Conservation (phyloP, 2,329 filamentous ascomycete species). For the Raffaelea ambrosiae region DNA sequence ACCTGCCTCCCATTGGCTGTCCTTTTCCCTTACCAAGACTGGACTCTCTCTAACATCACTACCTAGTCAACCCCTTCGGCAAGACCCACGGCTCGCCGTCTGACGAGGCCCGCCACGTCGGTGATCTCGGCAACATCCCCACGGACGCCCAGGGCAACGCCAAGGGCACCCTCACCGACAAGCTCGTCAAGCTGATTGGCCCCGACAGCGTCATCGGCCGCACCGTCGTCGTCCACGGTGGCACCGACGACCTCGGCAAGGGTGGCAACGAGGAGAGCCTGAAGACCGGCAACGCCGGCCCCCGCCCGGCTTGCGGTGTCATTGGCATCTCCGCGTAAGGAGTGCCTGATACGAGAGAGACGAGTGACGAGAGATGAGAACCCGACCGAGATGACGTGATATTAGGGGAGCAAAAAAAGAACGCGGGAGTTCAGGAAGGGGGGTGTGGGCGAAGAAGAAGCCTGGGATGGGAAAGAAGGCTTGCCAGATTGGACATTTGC, state of each 20-base stretch:
- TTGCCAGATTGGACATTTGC: no score
- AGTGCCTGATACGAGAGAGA: no score
- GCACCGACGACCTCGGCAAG: constrained; percentile 94
- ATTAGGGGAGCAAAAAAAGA: no score
- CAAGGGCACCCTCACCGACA: constrained; percentile 72
- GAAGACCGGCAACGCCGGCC: constrained; percentile 95
- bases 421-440: no score
- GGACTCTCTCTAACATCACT: background rate
- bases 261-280: constrained; percentile 88
- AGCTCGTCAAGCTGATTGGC: constrained; percentile 89
- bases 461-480: no score
- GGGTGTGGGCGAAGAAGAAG: no score
- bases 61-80: constrained; percentile 82
- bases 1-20: background rate
- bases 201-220: constrained; percentile 92
- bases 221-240: constrained; percentile 88
- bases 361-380: no score
- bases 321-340: constrained; percentile 78
- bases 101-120: constrained; percentile 84
- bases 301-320: constrained; percentile 91
- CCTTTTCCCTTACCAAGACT: no score
- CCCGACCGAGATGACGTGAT: no score
- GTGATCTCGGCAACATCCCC: constrained; percentile 95
- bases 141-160: constrained; percentile 89
- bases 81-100: constrained; percentile 85